Base-by-base conservation (phyloP, 164 flowering plant genomes). In the Cinnamomum micranthum region DNA sequence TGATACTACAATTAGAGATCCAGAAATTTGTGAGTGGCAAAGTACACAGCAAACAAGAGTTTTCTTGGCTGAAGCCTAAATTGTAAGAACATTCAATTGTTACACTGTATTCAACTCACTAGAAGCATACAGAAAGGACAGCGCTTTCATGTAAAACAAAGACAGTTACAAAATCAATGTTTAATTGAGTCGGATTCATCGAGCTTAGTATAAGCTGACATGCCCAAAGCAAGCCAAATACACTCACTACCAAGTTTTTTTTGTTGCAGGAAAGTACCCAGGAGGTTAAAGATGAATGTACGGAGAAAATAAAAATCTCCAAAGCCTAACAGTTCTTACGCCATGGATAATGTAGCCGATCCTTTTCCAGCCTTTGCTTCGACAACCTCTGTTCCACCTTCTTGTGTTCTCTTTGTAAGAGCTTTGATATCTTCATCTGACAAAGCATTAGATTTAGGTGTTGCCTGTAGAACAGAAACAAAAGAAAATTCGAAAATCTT, bases 351-450 rank as follows among this genome's bases (percentile, higher is more conserved):
- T 64, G 99, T 95, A 23, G 99, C 99, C 51, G 99, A 95, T 4
- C 99, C 99, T 84, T 93, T 92, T 79, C 99, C 99, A 80, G 99
- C 99, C 88, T 95, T 95, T 50, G 99, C 99, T 80, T 92, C 94
- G 58, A 95, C 99, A 76, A 95, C 98, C 78, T 95, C 98, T 0
- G 99, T 95, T 47, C 99, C 99, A 68, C 97, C 99, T 81, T 95
- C 96, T 80, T 95, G 99, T 41, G 97, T 95, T 74, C 98, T 71
- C 86, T 91, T 92, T 55, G 99, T 95, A 64, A 95, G 92, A 75
- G 92, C 95, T 47, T 35, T 79, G 62, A 95, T 87, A 0, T 81
- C 90, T 20, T 90, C 94, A 71, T 85, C 88, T 6, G 97, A 74
- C 74, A 95, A 83, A n/a, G 90, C 79, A 69, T 80, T 91, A 52